A percentile compares a stretch with the other conserved stretches of the same genome.
Evolutionary conservation across 2,329 filamentous ascomycete species (phyloP).

Genomic region (Penicillium paneum): DNA sequence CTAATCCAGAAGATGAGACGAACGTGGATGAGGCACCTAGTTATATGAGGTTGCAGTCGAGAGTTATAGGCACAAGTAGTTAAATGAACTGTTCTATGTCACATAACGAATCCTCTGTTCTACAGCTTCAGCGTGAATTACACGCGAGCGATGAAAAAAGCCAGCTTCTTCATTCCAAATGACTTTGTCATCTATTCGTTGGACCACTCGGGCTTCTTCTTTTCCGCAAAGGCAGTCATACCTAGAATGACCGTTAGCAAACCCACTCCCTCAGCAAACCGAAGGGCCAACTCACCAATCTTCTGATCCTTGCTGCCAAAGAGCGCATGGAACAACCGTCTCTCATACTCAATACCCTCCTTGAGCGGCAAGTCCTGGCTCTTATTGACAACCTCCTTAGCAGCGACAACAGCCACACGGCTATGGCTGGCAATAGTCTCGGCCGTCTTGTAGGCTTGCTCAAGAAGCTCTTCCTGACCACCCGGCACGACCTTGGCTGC

Average conservation of each 20-base stretch:
- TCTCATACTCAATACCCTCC: slow-evolving; percentile 93
- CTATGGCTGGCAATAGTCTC: slow-evolving; percentile 86
- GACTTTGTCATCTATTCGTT: slow-evolving; percentile 59
- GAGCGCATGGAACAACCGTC: slow-evolving; percentile 84
- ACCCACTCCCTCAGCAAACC: neutral
- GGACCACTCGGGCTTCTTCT: slow-evolving; percentile 88
- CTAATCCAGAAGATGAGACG: slow-evolving; percentile 11
- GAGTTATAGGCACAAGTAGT: slow-evolving; percentile 6
- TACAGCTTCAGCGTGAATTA: slow-evolving; percentile 7
- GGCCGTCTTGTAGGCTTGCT: slow-evolving; percentile 76
- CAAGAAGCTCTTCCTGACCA: slow-evolving; percentile 75
- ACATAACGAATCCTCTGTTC: neutral
- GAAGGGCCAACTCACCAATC: slow-evolving; percentile 59
- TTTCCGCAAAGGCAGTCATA: slow-evolving; percentile 92
- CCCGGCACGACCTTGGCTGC: slow-evolving; percentile 74
- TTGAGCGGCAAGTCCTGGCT: slow-evolving; percentile 84
- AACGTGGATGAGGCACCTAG: neutral
- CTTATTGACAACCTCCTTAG: slow-evolving; percentile 99
- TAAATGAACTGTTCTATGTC: neutral
- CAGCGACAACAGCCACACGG: slow-evolving; percentile 79
- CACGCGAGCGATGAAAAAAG: neutral
- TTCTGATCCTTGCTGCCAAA: slow-evolving; percentile 98
- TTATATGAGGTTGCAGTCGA: slow-evolving; percentile 5
- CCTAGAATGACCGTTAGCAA: slow-evolving; percentile 36
- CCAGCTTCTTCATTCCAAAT: neutral